Evolutionary conservation across 2,329 filamentous ascomycete genomes (phyloP), one percentile per base, ranked within the genome.

Genomic region (Grosmannia serpens): DNA sequence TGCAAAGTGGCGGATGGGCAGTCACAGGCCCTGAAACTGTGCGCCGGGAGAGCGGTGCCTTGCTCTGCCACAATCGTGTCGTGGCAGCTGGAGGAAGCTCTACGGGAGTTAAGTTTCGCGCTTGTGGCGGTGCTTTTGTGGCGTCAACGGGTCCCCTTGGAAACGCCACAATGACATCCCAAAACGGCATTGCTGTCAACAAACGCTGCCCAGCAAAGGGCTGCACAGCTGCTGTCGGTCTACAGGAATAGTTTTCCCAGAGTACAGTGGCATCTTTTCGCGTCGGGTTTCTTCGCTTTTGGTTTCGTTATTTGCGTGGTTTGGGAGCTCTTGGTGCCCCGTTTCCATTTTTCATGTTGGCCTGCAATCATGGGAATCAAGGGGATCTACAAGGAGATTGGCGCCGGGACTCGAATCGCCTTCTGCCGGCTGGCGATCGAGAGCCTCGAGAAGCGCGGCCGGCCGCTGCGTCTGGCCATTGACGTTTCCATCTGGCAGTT

Each of bases 401-500:
- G 91, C 47, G 75, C 85, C 10, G 90, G 91, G 58, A 79, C 87
- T 67, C 83, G 91, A 60, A 78, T 95, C 58, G 87, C 94, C 22
- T 79, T 99, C 11, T 84, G 88, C 38, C 95, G 89, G 68, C 80
- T 97, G 55, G 87, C 91, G 33, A 79, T 91, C 52, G 83, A 91
- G 53, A 86, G 89, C 64, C 82, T 95, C 63, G 83, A 90, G 66
- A 72, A 79, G 57, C 84, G 83, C 13, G 80, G 81, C 27, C 81
- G 86, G 1, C 91, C 91, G 0, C 76, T 97, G 47, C 86, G 91
- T 47, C 78, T 99, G 53, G 94, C 94, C 46, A 88, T 99, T 63
- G 94, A 99, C 69, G 88, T 95, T 65, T 90, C 91, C 3, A 97
- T 99, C 68, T 99, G 94, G 94, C 87, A 96, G 51, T 97, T 96